These are phyloP conservation scores for Tagetes erecta DNA, from an alignment of 129 eudicot species.

Conservation along the genomic window DNA sequence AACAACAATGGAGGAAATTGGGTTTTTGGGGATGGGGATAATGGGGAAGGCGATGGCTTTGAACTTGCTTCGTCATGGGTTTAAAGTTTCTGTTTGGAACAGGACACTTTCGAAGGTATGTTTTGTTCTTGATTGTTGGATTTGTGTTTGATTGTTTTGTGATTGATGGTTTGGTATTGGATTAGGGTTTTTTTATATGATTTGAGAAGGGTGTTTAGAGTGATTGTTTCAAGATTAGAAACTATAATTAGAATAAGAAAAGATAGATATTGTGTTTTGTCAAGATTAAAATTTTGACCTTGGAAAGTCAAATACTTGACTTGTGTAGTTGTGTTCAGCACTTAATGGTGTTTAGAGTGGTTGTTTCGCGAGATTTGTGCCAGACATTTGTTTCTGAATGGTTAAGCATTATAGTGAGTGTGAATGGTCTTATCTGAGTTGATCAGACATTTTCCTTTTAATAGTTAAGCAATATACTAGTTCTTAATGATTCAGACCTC, in stretches of 20 bases:
- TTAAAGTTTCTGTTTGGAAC: slow-evolving; percentile 95
- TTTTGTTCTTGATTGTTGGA: slow-evolving; percentile 20
- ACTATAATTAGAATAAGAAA: neutral
- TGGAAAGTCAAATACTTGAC: too few relatives aligned
- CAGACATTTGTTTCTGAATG: neutral
- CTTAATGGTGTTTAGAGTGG: too few relatives aligned
- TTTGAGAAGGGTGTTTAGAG: neutral
- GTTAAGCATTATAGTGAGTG: too few relatives aligned
- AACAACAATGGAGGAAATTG: slow-evolving; percentile 71
- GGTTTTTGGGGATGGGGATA: slow-evolving; percentile 95
- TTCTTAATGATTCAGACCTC: too few relatives aligned
- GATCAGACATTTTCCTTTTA: too few relatives aligned
- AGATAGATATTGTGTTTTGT: neutral
- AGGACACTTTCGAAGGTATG: slow-evolving; percentile 93
- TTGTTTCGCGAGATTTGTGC: too few relatives aligned
- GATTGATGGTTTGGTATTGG: slow-evolving; percentile 13
- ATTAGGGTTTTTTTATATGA: slow-evolving; percentile 6
- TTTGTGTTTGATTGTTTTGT: slow-evolving; percentile 13
- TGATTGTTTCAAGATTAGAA: too few relatives aligned
- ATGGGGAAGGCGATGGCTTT: slow-evolving; percentile 99
- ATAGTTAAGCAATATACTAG: too few relatives aligned
- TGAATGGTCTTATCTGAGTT: too few relatives aligned
- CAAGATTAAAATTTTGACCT: neutral
- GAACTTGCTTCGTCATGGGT: slow-evolving; percentile 86
- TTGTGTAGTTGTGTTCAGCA: too few relatives aligned